A percentile compares a stretch with the other conserved stretches of the same genome.
phyloP scores from a whole-genome alignment of 306 rosid genomes.

The Argentina anserina region DNA sequence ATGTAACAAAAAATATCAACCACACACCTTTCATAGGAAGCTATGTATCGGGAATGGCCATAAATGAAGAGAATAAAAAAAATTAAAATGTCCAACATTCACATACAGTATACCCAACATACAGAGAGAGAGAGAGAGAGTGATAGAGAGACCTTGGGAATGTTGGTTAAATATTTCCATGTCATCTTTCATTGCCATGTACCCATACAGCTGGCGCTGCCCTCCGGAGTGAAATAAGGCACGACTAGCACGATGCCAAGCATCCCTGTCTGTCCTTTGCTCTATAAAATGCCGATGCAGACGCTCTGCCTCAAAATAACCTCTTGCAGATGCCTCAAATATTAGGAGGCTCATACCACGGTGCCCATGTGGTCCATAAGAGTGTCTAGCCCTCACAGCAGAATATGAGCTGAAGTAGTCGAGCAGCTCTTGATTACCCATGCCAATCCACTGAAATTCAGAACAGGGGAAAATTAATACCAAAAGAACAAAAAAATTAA shows the following conservation, averaged over 20 bases:
- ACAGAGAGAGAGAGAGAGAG: conserved; percentile 10
- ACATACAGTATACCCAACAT: background rate
- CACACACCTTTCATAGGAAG: background rate
- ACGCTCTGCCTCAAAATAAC: conserved; percentile 81
- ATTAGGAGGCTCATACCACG: conserved; percentile 80
- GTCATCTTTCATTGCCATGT: conserved; percentile 69
- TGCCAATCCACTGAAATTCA: conserved; percentile 35
- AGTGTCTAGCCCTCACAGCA: conserved; percentile 61
- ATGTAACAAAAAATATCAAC: conserved; percentile 9
- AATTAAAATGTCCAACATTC: background rate
- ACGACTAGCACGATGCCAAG: conserved; percentile 49
- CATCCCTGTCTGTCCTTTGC: conserved; percentile 59
- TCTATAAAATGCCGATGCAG: conserved; percentile 65
- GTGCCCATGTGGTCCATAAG: conserved; percentile 91
- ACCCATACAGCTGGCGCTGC: conserved; percentile 74
- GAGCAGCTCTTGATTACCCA: conserved; percentile 85
- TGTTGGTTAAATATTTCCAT: conserved; percentile 63
- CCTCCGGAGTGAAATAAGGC: conserved; percentile 49
- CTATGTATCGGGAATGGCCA: background rate
- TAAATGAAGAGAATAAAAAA: background rate
- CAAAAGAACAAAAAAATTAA: conserved; percentile 2
- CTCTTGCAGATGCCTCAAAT: conserved; percentile 77
- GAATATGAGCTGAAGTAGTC: conserved; percentile 55
- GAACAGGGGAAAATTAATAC: background rate
- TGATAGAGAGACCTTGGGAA: conserved; percentile 50